Conservation (phyloP, 495 filamentous ascomycete species). For the Penicillium cosmopolitanum region DNA sequence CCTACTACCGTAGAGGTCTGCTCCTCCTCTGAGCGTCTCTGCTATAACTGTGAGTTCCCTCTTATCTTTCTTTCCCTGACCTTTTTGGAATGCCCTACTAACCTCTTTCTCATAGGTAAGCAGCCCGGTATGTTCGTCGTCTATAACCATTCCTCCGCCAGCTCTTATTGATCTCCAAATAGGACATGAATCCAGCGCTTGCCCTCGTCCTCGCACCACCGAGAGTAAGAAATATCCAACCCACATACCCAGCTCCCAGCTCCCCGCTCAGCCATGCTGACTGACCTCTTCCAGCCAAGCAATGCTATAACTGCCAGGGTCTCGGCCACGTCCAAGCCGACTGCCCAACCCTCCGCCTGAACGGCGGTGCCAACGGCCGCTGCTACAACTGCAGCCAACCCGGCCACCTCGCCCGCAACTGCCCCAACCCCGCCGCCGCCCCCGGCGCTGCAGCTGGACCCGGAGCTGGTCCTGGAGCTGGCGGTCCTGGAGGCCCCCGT, state of each 20-base stretch:
- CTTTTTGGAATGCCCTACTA: constrained; percentile 21
- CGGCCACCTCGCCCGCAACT: constrained; percentile 90
- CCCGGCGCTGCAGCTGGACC: constrained; percentile 56
- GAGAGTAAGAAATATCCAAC: constrained; percentile 62
- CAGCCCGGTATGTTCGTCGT: constrained; percentile 67
- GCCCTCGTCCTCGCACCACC: constrained; percentile 93
- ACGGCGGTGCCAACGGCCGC: constrained; percentile 76
- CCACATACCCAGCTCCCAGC: background rate
- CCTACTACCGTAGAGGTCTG: constrained; percentile 72
- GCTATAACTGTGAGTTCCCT: constrained; percentile 89
- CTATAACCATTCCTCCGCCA: constrained; percentile 21
- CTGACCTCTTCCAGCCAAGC: constrained; percentile 69
- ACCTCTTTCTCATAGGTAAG: constrained; percentile 62
- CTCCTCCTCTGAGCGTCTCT: constrained; percentile 93
- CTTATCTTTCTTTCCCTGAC: constrained; percentile 6
- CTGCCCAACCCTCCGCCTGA: constrained; percentile 94
- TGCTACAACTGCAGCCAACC: constrained; percentile 96
- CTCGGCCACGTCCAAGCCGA: constrained; percentile 98
- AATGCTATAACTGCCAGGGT: constrained; percentile 99
- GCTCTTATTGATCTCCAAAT: constrained; percentile 38
- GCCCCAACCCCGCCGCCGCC: constrained; percentile 67
- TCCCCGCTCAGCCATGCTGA: constrained; percentile 27
- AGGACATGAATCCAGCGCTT: constrained; percentile 98
- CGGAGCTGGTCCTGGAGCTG: constrained; percentile 55
- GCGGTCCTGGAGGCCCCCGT: constrained; percentile 41